Base-by-base conservation (phyloP, 495 filamentous ascomycete genomes). In the Physcia stellaris region DNA sequence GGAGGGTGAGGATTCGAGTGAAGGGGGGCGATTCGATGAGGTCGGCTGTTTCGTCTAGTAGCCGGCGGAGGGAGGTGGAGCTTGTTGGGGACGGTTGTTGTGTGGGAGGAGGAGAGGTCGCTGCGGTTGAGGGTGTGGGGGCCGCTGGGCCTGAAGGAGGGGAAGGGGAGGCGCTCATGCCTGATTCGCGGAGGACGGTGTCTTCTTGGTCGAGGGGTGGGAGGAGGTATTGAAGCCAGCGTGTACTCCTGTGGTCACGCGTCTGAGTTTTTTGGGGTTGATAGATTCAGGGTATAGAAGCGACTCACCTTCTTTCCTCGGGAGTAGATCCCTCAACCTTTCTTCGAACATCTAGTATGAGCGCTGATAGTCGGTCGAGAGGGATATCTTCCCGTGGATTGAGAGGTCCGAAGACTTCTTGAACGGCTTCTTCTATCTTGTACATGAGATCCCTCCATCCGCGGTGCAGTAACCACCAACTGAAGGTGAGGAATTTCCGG, bases 31-130 rank as follows among this genome's bases (percentile, higher is more conserved):
- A 94, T 40, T 98, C 92, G 47, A 98, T 81, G 13, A 96, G 67
- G 57, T 98, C 90, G 16, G 90, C 80, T 7, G 90, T 95, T 60
- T 96, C 90, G 51, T 96, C 86, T 1, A 98, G 66, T n/a, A 99
- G 71, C 37, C 82, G 77, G 35, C 88, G 81, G 47, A 96, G 73
- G 21, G 62, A 57, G 5, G 56, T 59, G 17, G 60, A 48, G 4
- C 55, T 55, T 16, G 61, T 53, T 4, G 37, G 9, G 19, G 54
- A 26, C 19, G 12, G 35, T 17, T 5, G 30, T 35, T 17, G 40
- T 40, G 30, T 23, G n/a, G 51, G 41, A 7, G 53, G 27, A 6
- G 46, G 37, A 21, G 38, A 20, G 19, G 47, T 33, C 6, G 43
- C 35, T 4, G 39, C 42, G 5, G 33, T 35, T 6, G 16, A 17